Base-by-base conservation (phyloP, 2,329 filamentous ascomycete genomes). In the Calonectria crousiana region DNA sequence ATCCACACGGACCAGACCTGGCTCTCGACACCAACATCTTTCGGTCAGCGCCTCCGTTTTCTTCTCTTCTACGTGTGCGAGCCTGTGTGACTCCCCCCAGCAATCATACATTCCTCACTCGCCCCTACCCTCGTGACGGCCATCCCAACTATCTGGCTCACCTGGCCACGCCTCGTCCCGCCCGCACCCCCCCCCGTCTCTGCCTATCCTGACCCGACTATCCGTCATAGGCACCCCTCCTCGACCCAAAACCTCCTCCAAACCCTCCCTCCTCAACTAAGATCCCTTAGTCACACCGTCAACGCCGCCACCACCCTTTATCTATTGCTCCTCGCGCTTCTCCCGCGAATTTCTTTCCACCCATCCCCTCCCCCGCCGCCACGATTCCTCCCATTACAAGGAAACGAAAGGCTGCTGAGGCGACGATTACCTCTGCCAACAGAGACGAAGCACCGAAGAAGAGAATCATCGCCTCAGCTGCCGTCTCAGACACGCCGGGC, bases 381-480 rank as follows among this genome's bases (percentile, higher is more conserved):
- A 92, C 85, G 82, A 92, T 92, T 92, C 87, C 90, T 86, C 89
- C 90, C 78, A 85, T 83, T 77, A 90, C 89, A 79, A 87, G 89
- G 81, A 92, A 92, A 85, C 89, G 90, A 84, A 92, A 91, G 87
- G 90, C 90, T 86, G 90, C 90, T 90, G 90, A 92, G 90, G 90
- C 89, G 89, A 89, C 88, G 88, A 88, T 88, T 83, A 87, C 86
- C 83, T 87, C 87, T 82, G 79, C 84, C 76, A 80, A 82, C 78
- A 82, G 84, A 82, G 86, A 88, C 78, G 79, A 82, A 77, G 80
- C 82, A 77, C 85, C 87, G 18, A 88, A 86, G 78, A 92, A 91
- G 87, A 90, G 87, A 86, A 84, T 88, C 83, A 87, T 89, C 87
- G 88, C 88, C 88, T 90, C 90, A 86, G 88, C 87, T 81, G 85